Conservation (phyloP, 2,329 filamentous ascomycete species). For the Didymellaceae sp. region DNA sequence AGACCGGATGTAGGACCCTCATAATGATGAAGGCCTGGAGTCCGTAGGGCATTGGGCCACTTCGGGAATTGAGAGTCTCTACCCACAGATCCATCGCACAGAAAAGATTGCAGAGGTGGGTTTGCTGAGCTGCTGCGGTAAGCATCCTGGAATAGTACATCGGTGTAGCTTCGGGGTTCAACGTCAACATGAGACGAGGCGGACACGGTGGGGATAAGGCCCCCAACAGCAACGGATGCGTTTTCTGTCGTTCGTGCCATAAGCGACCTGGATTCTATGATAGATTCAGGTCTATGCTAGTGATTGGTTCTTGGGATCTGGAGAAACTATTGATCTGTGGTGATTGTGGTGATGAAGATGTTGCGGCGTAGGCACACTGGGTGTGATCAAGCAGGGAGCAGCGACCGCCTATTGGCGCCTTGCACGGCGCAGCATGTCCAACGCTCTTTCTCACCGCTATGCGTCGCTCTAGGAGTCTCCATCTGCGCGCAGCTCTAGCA, state of each 20-base stretch:
- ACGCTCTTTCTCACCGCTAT: conserved; percentile 2
- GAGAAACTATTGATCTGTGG: neutral
- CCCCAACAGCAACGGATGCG: neutral
- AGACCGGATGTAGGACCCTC: neutral
- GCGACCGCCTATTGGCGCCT: neutral
- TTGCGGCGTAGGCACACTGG: neutral
- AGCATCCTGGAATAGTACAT: conserved; percentile 3
- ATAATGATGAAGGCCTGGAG: neutral
- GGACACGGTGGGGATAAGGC: conserved; percentile 8
- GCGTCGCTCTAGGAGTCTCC: neutral
- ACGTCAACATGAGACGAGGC: conserved; percentile 4
- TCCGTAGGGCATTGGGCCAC: neutral
- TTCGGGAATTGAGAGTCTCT: neutral
- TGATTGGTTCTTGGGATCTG: too few species aligned
- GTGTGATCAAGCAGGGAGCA: neutral
- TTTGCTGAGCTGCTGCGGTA: conserved; percentile 1
- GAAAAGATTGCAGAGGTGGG: neutral
- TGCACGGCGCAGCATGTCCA: neutral
- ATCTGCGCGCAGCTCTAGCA: neutral
- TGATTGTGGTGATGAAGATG: neutral
- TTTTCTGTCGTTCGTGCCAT: too few species aligned
- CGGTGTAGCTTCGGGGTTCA: conserved; percentile 11
- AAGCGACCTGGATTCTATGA: too few species aligned
- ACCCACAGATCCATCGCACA: neutral
- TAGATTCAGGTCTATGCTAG: too few species aligned